These are phyloP conservation scores for Cordyceps militaris DNA, from an alignment of 2,329 filamentous ascomycete species.

Conservation along the genomic window DNA sequence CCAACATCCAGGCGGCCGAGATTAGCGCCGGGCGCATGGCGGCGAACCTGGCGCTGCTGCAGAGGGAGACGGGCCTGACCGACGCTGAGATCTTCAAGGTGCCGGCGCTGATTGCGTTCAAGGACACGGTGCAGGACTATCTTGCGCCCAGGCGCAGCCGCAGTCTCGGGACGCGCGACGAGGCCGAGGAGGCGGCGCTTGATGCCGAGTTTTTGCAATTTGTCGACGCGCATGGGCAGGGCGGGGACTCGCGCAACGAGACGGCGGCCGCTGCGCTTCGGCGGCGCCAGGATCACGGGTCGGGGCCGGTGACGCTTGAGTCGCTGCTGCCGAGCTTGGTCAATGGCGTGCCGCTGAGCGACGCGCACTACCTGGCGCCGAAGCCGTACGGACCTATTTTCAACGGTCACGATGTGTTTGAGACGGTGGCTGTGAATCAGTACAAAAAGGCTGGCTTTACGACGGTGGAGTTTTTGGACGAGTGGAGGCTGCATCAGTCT, in stretches of 20 bases:
- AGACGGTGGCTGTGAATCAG: neutral
- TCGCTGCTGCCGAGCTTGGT: neutral
- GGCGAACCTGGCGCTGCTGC: neutral
- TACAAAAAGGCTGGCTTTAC: neutral
- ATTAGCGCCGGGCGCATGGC: neutral
- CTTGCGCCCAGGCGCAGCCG: neutral
- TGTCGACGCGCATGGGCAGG: neutral
- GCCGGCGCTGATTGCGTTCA: neutral
- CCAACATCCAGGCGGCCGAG: neutral
- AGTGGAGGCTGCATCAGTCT: neutral
- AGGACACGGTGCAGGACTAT: neutral
- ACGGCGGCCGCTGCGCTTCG: neutral
- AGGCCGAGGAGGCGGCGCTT: neutral
- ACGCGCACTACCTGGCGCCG: neutral
- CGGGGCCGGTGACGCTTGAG: neutral
- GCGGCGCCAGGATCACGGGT: neutral
- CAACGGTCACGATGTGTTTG: neutral
- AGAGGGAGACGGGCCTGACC: neutral
- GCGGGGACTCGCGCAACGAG: neutral
- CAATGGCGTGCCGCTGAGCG: neutral
- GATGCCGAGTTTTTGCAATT: neutral
- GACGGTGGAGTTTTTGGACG: neutral
- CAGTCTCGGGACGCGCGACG: neutral
- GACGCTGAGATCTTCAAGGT: neutral
- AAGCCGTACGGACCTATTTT: neutral